Conservation (phyloP, 768 basidiomycete species). For the Solioccasus polychromus region DNA sequence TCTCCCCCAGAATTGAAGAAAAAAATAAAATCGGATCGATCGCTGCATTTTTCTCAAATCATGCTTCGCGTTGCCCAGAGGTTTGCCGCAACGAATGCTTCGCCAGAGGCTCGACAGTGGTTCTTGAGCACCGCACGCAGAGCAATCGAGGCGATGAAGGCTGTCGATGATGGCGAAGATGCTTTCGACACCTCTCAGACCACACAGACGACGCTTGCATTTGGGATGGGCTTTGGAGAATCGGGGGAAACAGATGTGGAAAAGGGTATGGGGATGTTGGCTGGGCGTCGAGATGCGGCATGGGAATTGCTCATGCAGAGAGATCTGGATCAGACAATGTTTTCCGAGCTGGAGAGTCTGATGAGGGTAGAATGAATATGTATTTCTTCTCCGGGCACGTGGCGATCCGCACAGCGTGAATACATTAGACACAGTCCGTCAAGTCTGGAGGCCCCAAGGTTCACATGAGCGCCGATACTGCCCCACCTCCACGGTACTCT, state of each 20-base stretch:
- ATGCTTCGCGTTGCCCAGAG: conserved; percentile 71
- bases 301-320: conserved; percentile 71
- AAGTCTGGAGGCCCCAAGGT: no score
- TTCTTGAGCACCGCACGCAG: conserved; percentile 59
- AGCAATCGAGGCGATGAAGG: conserved; percentile 73
- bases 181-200: conserved; percentile 66
- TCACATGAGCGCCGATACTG: conserved; percentile 37
- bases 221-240: conserved; percentile 86
- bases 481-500: conserved; percentile 62
- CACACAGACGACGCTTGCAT: conserved; percentile 59
- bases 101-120: conserved; percentile 49
- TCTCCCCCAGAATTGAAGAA: conserved; percentile 73
- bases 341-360: conserved; percentile 77
- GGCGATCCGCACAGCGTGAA: conserved; percentile 5
- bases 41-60: conserved; percentile 64
- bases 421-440: neutral
- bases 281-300: conserved; percentile 65
- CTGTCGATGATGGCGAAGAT: conserved; percentile 75
- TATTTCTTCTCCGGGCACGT: conserved; percentile 5
- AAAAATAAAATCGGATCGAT: conserved; percentile 60
- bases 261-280: conserved; percentile 72
- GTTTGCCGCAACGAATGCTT: conserved; percentile 46
- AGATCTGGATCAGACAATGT: conserved; percentile 73
- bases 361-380: conserved; percentile 55
- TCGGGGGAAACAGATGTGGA: conserved; percentile 62